phyloP scores from a whole-genome alignment of 2,329 filamentous ascomycete genomes.

The Cadophora malorum region DNA sequence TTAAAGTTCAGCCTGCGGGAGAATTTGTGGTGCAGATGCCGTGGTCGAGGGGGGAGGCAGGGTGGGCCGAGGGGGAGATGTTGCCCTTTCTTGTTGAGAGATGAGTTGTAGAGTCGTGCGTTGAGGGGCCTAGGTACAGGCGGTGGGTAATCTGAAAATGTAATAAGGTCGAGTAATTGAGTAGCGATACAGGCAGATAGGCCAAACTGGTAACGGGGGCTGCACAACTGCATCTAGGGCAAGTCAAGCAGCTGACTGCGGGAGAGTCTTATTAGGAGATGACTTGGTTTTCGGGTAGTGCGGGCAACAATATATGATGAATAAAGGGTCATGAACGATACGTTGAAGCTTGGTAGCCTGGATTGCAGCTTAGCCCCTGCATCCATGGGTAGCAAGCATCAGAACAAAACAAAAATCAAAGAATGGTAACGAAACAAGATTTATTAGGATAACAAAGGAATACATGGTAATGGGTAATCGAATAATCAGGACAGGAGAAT shows the following conservation, averaged over 20 bases:
- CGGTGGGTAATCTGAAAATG: neutral
- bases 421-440: neutral
- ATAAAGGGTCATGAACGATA: neutral
- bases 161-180: neutral
- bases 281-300: neutral
- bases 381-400: neutral
- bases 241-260: neutral
- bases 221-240: neutral
- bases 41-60: neutral
- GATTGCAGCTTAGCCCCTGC: neutral
- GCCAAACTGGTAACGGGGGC: neutral
- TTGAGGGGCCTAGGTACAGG: neutral
- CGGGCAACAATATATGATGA: no score
- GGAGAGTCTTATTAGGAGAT: neutral
- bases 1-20: neutral
- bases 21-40: neutral
- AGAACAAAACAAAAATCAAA: no score
- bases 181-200: neutral
- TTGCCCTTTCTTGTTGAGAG: slow-evolving; percentile 8
- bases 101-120: neutral
- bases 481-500: no score
- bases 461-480: neutral
- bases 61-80: neutral
- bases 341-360: neutral
- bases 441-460: neutral